These are phyloP conservation scores for Aspergillus vadensis DNA, from an alignment of 2,329 filamentous ascomycete genomes.

Conservation along the genomic window DNA sequence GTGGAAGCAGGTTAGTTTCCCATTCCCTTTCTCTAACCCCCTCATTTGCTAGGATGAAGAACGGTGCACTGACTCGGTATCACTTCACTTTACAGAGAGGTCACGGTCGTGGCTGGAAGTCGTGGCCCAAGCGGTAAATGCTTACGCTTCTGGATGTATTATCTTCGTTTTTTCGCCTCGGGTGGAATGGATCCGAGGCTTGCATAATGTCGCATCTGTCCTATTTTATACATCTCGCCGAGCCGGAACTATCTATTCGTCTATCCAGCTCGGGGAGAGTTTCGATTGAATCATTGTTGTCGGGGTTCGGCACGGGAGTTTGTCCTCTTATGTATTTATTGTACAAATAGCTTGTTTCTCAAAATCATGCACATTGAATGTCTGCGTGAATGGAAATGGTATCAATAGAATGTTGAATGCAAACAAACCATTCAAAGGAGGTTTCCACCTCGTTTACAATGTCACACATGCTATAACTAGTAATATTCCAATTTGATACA, in stretches of 20 bases:
- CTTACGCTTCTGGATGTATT: neutral
- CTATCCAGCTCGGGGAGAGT: conserved; percentile 6
- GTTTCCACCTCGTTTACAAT: neutral
- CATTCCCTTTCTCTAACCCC: conserved; percentile 6
- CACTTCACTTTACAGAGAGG: conserved; percentile 54
- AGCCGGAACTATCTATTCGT: neutral
- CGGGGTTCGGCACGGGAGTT: conserved; percentile 22
- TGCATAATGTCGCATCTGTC: conserved; percentile 21
- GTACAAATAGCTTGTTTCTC: conserved; percentile 23
- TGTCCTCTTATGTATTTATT: conserved; percentile 21
- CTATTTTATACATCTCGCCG: conserved; percentile 13
- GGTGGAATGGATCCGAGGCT: neutral
- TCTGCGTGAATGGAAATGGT: neutral
- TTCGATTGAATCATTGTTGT: conserved; percentile 15
- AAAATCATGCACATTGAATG: conserved; percentile 8
- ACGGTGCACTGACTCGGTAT: conserved; percentile 37
- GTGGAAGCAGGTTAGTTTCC: conserved; percentile 90
- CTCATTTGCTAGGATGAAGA: neutral
- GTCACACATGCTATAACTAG: neutral
- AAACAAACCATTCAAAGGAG: neutral
- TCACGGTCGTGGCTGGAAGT: conserved; percentile 73
- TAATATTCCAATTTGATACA: neutral
- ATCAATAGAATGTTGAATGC: conserved; percentile 4
- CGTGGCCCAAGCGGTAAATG: conserved; percentile 62
- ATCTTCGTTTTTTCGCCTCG: conserved; percentile 2